Base-by-base conservation (phyloP, 108 stramenopile species). In the Mayamaea pseudoterrestris region DNA sequence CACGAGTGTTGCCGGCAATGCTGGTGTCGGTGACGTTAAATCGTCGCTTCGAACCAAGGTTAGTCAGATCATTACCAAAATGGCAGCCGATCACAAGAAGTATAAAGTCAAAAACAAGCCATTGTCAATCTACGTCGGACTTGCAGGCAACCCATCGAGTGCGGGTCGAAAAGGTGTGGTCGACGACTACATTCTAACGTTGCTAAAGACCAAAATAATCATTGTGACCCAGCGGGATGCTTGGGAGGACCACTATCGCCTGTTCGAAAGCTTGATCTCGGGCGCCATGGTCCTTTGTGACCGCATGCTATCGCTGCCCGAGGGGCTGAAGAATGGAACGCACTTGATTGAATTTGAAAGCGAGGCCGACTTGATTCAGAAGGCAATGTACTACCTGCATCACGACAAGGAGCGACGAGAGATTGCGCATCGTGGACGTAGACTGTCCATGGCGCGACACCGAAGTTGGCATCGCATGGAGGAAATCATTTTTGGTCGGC, bases 221-320 rank as follows among this genome's bases (percentile, higher is more conserved):
- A 74, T 83, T 2, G 50, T 78, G 18, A 55, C 76, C 9, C 80
- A 83, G 48, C 54, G 74, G 12, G 80, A 83, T 46, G 53, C 55
- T 35, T 78, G 74, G 74, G 80, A 83, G 55, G 80, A 72, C 26
- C 76, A 75, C 30, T 73, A 60, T 45, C 66, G 76, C 31, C 46
- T 83, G 20, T 65, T 69, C 46, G 80, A 83, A 55, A 53, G 63
- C 1, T 30, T 83, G 28, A 57, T 61, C 47, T 63, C 66, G 44
- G 31, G 50, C 8, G 76, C 76, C 35, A 25, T 76, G 58, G 75
- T 81, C 25, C 37, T 81, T 57, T 60, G 56, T 1, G 80, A 81
- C 53, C 35, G 44, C 26, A 76, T 76, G 69, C 24, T 68, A 3
- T 47, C 46, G 3, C 35, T 69, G 11, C 80, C 80, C 8, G 36